Evolutionary conservation across 208 protist genomes (phyloP).

Genomic region (Wallacemonas sp.): DNA sequence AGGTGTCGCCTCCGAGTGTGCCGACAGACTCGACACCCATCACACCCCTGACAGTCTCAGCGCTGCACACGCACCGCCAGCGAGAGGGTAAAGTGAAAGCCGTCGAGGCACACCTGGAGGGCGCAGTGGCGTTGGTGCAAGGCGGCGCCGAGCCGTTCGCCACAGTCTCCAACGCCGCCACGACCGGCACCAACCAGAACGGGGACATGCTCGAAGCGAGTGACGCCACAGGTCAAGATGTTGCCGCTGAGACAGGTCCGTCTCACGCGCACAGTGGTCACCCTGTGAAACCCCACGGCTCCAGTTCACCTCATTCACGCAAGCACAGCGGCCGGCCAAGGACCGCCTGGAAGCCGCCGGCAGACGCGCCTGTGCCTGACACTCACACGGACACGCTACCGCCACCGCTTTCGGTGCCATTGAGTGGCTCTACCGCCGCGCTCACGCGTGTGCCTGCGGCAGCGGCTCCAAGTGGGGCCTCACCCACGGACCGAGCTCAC

Average conservation of each 20-base stretch:
- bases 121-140: background rate
- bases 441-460: background rate
- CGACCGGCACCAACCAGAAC: conserved; percentile 14
- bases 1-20: too few relatives aligned
- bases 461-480: background rate
- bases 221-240: too few relatives aligned
- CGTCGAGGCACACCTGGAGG: conserved; percentile 11
- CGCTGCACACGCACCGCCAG: conserved; percentile 3
- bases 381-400: too few relatives aligned
- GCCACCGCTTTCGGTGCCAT: background rate
- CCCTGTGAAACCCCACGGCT: too few relatives aligned
- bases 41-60: background rate
- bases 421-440: too few relatives aligned
- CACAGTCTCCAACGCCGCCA: conserved; percentile 13
- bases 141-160: background rate
- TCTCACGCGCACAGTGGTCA: too few relatives aligned
- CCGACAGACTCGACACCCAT: background rate
- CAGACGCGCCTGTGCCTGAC: too few relatives aligned
- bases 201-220: background rate
- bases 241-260: too few relatives aligned
- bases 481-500: conserved; percentile 1
- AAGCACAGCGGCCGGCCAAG: conserved; percentile 11
- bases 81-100: conserved; percentile 12
- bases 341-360: conserved; percentile 3
- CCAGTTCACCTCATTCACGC: background rate